Conservation (phyloP, 2,329 filamentous ascomycete species). For the Dothideomycetidae sp. region DNA sequence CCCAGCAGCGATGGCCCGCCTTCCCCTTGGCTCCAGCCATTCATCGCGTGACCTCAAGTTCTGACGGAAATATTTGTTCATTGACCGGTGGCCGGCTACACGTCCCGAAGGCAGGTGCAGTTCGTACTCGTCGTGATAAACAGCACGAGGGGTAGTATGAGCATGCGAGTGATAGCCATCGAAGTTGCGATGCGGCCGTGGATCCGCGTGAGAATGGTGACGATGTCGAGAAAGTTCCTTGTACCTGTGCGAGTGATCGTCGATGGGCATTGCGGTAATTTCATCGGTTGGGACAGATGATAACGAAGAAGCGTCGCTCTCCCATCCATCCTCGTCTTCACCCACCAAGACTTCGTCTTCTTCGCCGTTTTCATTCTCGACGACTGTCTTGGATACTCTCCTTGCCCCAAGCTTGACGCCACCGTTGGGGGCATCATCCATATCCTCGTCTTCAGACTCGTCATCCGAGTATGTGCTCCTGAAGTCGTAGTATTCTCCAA, state of each 20-base stretch:
- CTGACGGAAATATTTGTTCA: conserved; percentile 81
- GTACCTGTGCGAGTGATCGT: conserved; percentile 55
- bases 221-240: conserved; percentile 57
- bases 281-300: conserved; percentile 81
- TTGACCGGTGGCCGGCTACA: conserved; percentile 75
- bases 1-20: conserved; percentile 43
- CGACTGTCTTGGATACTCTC: conserved; percentile 34
- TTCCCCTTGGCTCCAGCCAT: conserved; percentile 41
- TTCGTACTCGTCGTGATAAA: conserved; percentile 86
- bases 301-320: conserved; percentile 73
- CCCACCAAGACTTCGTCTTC: conserved; percentile 42
- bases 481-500: conserved; percentile 97
- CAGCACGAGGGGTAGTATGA: conserved; percentile 56
- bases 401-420: conserved; percentile 58
- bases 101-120: conserved; percentile 83
- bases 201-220: conserved; percentile 60
- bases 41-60: conserved; percentile 80
- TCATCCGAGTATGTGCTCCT: conserved; percentile 84
- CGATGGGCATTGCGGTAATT: conserved; percentile 63
- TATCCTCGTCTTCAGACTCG: conserved; percentile 47
- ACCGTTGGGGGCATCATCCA: conserved; percentile 32
- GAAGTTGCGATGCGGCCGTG: conserved; percentile 56
- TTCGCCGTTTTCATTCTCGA: conserved; percentile 31
- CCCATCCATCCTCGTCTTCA: conserved; percentile 69
- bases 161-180: conserved; percentile 75